Conservation (phyloP, 768 basidiomycete genomes). For the Holtermanniella nyarrowii region DNA sequence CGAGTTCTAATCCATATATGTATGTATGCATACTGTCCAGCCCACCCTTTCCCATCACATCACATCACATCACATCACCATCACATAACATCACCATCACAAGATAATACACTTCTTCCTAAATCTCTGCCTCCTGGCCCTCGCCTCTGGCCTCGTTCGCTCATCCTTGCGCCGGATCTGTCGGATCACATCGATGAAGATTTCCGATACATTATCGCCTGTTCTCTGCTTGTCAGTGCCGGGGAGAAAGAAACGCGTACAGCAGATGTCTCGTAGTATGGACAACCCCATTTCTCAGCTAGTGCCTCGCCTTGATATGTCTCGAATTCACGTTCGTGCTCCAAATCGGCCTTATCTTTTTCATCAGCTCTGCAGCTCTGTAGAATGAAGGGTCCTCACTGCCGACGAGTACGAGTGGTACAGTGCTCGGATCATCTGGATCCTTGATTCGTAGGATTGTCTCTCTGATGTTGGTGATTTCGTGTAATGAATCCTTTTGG, state of each 20-base stretch:
- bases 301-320: slow-evolving; percentile 23
- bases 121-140: background rate
- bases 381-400: slow-evolving; percentile 48
- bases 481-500: slow-evolving; percentile 67
- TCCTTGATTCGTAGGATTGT: slow-evolving; percentile 74
- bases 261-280: slow-evolving; percentile 25
- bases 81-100: background rate
- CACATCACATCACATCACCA: background rate
- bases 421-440: slow-evolving; percentile 43
- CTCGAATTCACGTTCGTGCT: slow-evolving; percentile 68
- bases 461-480: slow-evolving; percentile 67
- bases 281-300: slow-evolving; percentile 12
- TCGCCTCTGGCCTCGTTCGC: background rate
- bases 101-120: slow-evolving; percentile 11
- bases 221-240: slow-evolving; percentile 1
- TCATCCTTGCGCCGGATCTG: slow-evolving; percentile 6
- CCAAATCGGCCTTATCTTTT: slow-evolving; percentile 52
- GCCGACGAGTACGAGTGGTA: slow-evolving; percentile 77
- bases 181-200: slow-evolving; percentile 10
- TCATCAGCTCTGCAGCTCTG: background rate
- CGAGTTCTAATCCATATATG: slow-evolving; percentile 20
- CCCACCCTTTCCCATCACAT: too few relatives aligned
- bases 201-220: slow-evolving; percentile 1
- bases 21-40: too few relatives aligned
- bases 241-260: background rate